Evolutionary conservation across 768 basidiomycete species (phyloP).

Genomic region (Tylopilus sp.): DNA sequence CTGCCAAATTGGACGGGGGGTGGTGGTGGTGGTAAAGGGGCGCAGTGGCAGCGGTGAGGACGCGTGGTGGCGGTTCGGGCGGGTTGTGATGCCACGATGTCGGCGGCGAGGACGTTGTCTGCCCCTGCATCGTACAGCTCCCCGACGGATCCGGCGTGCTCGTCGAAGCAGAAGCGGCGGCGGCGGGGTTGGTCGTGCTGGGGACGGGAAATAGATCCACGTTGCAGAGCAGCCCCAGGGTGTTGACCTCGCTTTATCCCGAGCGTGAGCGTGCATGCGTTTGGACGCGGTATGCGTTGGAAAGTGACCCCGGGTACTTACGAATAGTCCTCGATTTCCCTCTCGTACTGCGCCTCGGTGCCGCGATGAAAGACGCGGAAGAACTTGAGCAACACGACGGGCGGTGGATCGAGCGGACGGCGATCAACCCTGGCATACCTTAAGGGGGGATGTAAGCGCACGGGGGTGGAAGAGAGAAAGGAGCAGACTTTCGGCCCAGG

Average conservation of each 20-base stretch:
- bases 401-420: conserved; percentile 68
- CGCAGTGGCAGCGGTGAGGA: too few relatives aligned
- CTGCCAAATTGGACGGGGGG: conserved; percentile 12
- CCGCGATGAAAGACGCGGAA: conserved; percentile 44
- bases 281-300: too few relatives aligned
- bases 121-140: background rate
- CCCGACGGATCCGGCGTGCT: background rate
- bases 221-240: conserved; percentile 69
- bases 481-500: conserved; percentile 53
- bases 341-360: conserved; percentile 38
- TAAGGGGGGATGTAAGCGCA: background rate
- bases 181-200: background rate
- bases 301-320: conserved; percentile 21
- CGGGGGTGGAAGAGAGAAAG: background rate
- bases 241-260: conserved; percentile 55
- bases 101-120: conserved; percentile 12
- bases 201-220: conserved; percentile 73
- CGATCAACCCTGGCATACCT: conserved; percentile 62
- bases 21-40: conserved; percentile 15
- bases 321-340: conserved; percentile 52
- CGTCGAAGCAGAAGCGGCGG: background rate
- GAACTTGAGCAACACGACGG: conserved; percentile 50
- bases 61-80: conserved; percentile 8
- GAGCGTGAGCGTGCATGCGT: conserved; percentile 5
- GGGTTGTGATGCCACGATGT: conserved; percentile 7